Conservation (phyloP, 2,329 filamentous ascomycete genomes). For the Paraconiothyrium brasiliense region DNA sequence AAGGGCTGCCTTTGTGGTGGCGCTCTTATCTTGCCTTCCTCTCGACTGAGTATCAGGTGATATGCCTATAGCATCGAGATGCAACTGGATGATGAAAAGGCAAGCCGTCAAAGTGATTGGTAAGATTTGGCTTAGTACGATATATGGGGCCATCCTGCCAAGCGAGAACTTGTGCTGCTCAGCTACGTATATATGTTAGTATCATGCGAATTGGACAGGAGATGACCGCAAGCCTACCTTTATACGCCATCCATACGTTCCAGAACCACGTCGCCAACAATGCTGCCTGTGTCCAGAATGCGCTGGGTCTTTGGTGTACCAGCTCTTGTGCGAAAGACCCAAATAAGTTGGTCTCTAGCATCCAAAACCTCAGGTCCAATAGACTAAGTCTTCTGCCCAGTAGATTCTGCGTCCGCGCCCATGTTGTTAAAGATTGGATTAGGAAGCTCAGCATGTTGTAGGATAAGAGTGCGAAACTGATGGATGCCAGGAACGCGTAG, state of each 20-base stretch:
- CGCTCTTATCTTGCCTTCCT: background rate
- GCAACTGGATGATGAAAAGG: conserved; percentile 40
- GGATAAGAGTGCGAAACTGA: conserved; percentile 40
- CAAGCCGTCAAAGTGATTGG: conserved; percentile 38
- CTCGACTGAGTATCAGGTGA: background rate
- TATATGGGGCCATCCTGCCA: conserved; percentile 30
- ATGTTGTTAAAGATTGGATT: conserved; percentile 33
- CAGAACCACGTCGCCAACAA: conserved; percentile 42
- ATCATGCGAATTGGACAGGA: background rate
- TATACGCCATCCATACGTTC: conserved; percentile 39
- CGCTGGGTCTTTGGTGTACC: conserved; percentile 33
- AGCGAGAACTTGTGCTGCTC: conserved; percentile 22
- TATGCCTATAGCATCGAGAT: conserved; percentile 32
- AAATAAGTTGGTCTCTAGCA: conserved; percentile 40
- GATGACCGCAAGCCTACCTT: conserved; percentile 26
- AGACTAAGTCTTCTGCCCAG: conserved; percentile 6
- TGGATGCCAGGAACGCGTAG: conserved; percentile 35
- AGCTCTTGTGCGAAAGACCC: conserved; percentile 41
- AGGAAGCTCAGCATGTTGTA: conserved; percentile 47
- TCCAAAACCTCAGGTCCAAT: conserved; percentile 34
- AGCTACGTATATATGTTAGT: conserved; percentile 23
- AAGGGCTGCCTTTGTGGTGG: background rate
- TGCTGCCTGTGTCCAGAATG: conserved; percentile 37
- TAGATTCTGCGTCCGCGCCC: conserved; percentile 24
- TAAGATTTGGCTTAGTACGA: conserved; percentile 41